A percentile compares a stretch with the other conserved stretches of the same genome.
Conservation (phyloP, 2,329 filamentous ascomycete genomes). For the Coniosporium tulheliwenetii region DNA sequence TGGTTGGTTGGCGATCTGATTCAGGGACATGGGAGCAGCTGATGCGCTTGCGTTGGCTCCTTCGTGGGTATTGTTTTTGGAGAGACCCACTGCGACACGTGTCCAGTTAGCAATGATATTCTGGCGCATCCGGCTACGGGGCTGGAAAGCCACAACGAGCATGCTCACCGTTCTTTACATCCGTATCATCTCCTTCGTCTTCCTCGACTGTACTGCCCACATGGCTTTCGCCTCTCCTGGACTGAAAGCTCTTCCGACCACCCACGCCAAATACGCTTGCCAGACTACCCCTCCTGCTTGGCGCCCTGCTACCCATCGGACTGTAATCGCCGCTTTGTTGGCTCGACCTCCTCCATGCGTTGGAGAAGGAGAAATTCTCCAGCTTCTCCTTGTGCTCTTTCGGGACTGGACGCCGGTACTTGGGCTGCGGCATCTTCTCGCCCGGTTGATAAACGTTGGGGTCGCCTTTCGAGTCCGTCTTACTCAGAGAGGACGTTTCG, state of each 20-base stretch:
- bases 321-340: slow-evolving; percentile 25
- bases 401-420: slow-evolving; percentile 32
- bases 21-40: too few relatives aligned
- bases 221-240: slow-evolving; percentile 8
- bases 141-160: neutral
- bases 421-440: slow-evolving; percentile 34
- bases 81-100: too few relatives aligned
- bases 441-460: slow-evolving; percentile 33
- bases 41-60: too few relatives aligned
- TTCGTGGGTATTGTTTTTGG: too few relatives aligned
- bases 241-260: slow-evolving; percentile 11
- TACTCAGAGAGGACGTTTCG: slow-evolving; percentile 9
- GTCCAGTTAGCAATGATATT: too few relatives aligned
- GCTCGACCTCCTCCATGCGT: slow-evolving; percentile 30
- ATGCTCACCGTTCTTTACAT: slow-evolving; percentile 23
- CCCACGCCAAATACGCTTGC: slow-evolving; percentile 6
- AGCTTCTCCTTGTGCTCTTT: slow-evolving; percentile 34
- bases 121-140: too few relatives aligned
- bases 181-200: slow-evolving; percentile 28
- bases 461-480: slow-evolving; percentile 11
- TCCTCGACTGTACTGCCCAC: slow-evolving; percentile 16
- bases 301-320: slow-evolving; percentile 32
- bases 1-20: too few relatives aligned
- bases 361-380: slow-evolving; percentile 29
- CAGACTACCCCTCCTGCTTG: slow-evolving; percentile 21